Evolutionary conservation across 768 basidiomycete species (phyloP).

Genomic region (Tulasnella sp.): DNA sequence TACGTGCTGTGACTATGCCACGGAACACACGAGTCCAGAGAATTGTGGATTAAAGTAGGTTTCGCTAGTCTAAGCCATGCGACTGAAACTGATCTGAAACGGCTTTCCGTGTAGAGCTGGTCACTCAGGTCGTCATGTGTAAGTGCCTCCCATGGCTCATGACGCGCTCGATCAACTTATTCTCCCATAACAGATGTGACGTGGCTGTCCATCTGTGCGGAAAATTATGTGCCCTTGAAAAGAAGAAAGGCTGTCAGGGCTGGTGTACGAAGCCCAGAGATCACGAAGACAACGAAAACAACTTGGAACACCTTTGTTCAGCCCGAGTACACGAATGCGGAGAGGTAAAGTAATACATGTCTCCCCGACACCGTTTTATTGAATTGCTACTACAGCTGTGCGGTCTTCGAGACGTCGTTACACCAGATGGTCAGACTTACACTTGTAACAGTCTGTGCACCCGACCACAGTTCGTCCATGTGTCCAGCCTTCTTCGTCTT

Average conservation of each 20-base stretch:
- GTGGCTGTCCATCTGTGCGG: slow-evolving; percentile 44
- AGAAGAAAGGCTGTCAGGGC: slow-evolving; percentile 39
- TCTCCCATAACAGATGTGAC: slow-evolving; percentile 34
- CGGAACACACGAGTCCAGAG: slow-evolving; percentile 24
- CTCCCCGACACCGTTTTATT: background rate
- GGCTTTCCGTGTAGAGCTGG: slow-evolving; percentile 34
- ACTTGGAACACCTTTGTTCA: slow-evolving; percentile 45
- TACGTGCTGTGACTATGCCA: slow-evolving; percentile 34
- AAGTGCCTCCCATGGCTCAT: slow-evolving; percentile 17
- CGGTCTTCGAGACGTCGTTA: slow-evolving; percentile 26
- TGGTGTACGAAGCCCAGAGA: slow-evolving; percentile 41
- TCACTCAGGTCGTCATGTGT: slow-evolving; percentile 46
- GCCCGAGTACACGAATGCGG: slow-evolving; percentile 45
- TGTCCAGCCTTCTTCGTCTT: background rate
- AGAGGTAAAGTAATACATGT: slow-evolving; percentile 25
- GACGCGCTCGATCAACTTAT: background rate
- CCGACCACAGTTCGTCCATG: slow-evolving; percentile 12
- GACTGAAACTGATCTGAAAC: background rate
- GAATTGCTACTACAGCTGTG: slow-evolving; percentile 31
- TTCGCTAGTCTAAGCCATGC: background rate
- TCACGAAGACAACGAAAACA: slow-evolving; percentile 36
- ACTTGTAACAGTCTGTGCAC: slow-evolving; percentile 35
- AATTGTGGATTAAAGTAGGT: background rate
- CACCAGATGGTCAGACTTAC: slow-evolving; percentile 25
- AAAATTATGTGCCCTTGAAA: slow-evolving; percentile 34